Base-by-base conservation (phyloP, 108 stramenopile genomes). In the Schizochytrium sp. region DNA sequence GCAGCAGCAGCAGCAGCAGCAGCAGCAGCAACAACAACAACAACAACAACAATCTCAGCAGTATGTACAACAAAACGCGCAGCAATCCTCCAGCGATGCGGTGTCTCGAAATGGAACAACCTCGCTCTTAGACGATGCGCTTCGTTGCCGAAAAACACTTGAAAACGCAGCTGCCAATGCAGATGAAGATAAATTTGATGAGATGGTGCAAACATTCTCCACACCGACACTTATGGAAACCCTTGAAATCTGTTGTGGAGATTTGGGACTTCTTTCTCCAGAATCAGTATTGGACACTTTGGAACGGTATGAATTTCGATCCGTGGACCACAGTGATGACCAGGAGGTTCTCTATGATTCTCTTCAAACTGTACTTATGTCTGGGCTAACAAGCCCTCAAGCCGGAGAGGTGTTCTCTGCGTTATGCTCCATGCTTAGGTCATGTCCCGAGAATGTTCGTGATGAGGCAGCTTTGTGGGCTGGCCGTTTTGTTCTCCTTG, bases 401-500 rank as follows among this genome's bases (percentile, higher is more conserved):
- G 28, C 28, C 28, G 28, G 28, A 28, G 28, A 28, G 28, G 64
- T 15, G 42, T 7, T 69, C 28, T 12, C 19, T 15, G 64, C 64
- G 5, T 5, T 69, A 8, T 69, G 64, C 1, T 12, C 64, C 19
- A 69, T 69, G 64, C 2, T 69, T 8, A 38, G 64, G 42, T 69
- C 64, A 15, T 69, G 64, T 44, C 64, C 42, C 12, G 12, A 7
- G 19, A 44, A 8, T 38, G 64, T 8, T 7, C 64, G 64, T 15
- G 64, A 69, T 8, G 10, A 44, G 64, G 64, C 64, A 38, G 64
- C 64, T 7, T 38, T 44, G 12, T 69, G 64, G 64, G 64, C 64
- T 13, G 64, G 64, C 5, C 64, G 7, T 8, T 69, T 69, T 69
- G 10, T 69, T 8, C 12, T 69, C 1, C 64, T 69, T 44, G 64